phyloP scores from a whole-genome alignment of 495 filamentous ascomycete genomes.

The Clohesyomyces aquaticus region DNA sequence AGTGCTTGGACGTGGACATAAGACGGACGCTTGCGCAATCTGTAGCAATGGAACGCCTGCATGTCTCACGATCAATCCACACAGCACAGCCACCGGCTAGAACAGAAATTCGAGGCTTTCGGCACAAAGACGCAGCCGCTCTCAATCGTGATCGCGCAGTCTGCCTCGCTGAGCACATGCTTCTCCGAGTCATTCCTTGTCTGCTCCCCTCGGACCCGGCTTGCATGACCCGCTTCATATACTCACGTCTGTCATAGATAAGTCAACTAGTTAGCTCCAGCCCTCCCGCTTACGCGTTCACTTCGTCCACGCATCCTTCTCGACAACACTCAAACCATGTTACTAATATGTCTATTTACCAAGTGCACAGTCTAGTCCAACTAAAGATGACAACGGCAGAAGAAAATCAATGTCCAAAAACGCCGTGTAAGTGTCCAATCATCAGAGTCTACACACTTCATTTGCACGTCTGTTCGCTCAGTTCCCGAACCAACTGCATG shows the following conservation, averaged over 20 bases:
- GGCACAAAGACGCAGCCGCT: neutral
- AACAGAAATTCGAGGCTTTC: neutral
- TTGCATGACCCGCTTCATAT: neutral
- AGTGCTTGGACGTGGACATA: neutral
- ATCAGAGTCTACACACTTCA: neutral
- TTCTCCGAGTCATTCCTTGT: slow-evolving; percentile 3
- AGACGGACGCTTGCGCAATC: neutral
- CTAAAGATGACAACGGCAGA: too few relatives aligned
- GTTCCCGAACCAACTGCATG: neutral
- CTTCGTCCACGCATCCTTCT: too few relatives aligned
- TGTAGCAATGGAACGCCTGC: neutral
- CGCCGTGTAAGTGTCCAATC: neutral
- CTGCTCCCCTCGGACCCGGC: neutral
- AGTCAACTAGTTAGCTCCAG: neutral
- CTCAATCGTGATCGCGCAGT: neutral
- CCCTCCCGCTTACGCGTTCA: neutral
- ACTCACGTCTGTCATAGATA: neutral
- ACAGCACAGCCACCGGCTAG: slow-evolving; percentile 11
- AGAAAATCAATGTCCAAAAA: too few relatives aligned
- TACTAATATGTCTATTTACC: too few relatives aligned
- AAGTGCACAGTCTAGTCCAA: too few relatives aligned
- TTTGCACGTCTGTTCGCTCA: neutral
- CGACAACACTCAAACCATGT: too few relatives aligned
- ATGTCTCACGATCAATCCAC: slow-evolving; percentile 2
- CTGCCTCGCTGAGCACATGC: neutral